phyloP scores from a whole-genome alignment of 2,329 filamentous ascomycete species.

The Beauveria medogensis region DNA sequence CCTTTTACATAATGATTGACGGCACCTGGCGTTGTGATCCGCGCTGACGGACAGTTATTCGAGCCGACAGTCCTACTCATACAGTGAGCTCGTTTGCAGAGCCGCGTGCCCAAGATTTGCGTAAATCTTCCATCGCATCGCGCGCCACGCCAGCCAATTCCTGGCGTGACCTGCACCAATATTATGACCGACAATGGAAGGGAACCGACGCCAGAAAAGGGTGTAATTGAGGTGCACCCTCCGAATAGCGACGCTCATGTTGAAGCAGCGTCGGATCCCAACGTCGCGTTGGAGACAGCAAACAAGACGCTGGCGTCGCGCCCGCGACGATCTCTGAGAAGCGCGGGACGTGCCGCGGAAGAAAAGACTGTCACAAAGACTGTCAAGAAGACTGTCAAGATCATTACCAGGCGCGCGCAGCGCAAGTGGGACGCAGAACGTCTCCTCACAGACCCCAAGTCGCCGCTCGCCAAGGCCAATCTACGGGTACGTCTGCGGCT shows the following conservation, averaged over 20 bases:
- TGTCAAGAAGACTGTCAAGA: slow-evolving; percentile 20
- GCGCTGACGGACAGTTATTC: neutral
- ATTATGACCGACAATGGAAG: neutral
- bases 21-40: no score
- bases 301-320: neutral
- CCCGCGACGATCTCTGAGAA: slow-evolving; percentile 1
- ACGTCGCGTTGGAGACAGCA: neutral
- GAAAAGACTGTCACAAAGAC: slow-evolving; percentile 16
- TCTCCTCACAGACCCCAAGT: slow-evolving; percentile 29
- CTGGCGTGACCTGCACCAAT: neutral
- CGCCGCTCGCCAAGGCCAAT: slow-evolving; percentile 30
- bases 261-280: neutral
- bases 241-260: neutral
- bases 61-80: neutral
- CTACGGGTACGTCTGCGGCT: slow-evolving; percentile 23
- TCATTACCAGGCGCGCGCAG: slow-evolving; percentile 13
- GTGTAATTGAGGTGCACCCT: neutral
- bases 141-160: neutral
- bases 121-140: neutral
- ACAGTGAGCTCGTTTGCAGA: neutral
- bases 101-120: neutral
- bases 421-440: slow-evolving; percentile 28
- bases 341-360: slow-evolving; percentile 1
- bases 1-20: neutral
- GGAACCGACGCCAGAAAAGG: neutral